A percentile compares a stretch with the other conserved stretches of the same genome.
phyloP scores from a whole-genome alignment of 2,329 filamentous ascomycete genomes.

The Epichloe festucae region DNA sequence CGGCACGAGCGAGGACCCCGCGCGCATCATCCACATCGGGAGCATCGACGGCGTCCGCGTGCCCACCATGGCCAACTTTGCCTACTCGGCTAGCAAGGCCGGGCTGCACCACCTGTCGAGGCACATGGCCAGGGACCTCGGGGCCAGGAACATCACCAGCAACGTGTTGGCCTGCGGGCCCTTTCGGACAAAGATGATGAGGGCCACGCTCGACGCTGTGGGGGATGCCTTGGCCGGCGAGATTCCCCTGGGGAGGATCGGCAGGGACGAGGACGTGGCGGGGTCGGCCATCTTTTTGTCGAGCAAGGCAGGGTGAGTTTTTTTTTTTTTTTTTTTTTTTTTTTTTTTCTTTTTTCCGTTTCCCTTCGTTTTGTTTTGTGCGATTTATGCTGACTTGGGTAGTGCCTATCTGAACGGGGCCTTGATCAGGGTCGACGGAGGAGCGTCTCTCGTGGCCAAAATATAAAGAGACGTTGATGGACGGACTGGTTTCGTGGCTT shows the following conservation, averaged over 20 bases:
- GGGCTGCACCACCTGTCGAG: conserved; percentile 50
- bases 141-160: conserved; percentile 44
- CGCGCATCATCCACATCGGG: conserved; percentile 52
- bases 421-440: conserved; percentile 49
- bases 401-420: conserved; percentile 51
- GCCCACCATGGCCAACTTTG: conserved; percentile 44
- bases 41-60: conserved; percentile 49
- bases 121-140: conserved; percentile 47
- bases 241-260: conserved; percentile 55
- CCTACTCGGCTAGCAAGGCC: conserved; percentile 49
- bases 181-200: conserved; percentile 59
- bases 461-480: conserved; percentile 18
- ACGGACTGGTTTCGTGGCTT: too few species aligned
- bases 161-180: conserved; percentile 63
- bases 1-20: conserved; percentile 28
- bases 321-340: conserved; percentile 1
- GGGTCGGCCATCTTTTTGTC: conserved; percentile 59
- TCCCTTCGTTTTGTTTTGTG: conserved; percentile 32
- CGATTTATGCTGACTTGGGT: background rate
- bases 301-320: conserved; percentile 46
- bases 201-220: conserved; percentile 41
- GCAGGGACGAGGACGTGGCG: conserved; percentile 54
- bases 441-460: conserved; percentile 32
- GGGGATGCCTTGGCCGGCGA: conserved; percentile 39
- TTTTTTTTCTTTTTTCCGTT: background rate